Conservation (phyloP, 345 rosid species). For the Murraya koenigii region DNA sequence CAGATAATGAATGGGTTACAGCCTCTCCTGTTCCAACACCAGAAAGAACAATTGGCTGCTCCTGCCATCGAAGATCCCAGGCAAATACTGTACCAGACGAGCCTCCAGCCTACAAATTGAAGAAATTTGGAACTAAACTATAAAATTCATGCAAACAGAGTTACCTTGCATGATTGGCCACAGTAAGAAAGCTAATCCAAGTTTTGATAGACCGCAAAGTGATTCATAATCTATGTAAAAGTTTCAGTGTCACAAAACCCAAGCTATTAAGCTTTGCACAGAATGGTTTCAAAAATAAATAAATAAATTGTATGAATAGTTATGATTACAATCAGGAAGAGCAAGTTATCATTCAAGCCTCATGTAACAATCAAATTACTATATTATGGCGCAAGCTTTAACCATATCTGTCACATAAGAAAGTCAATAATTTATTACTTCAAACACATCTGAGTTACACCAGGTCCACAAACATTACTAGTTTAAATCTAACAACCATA, state of each 20-base stretch:
- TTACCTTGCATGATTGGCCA: not conserved
- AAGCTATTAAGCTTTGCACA: conserved; percentile 2
- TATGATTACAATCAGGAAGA: too few species aligned
- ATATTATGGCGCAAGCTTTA: not conserved
- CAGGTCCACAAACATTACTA: not conserved
- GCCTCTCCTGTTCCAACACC: conserved; percentile 45
- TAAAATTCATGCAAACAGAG: conserved; percentile 7
- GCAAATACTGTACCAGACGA: conserved; percentile 80
- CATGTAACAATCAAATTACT: not conserved
- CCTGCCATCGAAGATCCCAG: conserved; percentile 81
- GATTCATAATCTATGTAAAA: not conserved
- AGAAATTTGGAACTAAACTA: not conserved
- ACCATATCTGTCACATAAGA: not conserved
- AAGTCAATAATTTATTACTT: not conserved
- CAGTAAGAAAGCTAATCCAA: not conserved
- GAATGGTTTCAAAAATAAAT: not conserved
- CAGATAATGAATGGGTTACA: conserved; percentile 45
- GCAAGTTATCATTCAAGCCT: not conserved
- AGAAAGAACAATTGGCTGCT: conserved; percentile 66
- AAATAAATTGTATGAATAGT: too few species aligned
- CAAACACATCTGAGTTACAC: not conserved
- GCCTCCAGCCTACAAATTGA: conserved; percentile 71
- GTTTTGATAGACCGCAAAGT: not conserved
- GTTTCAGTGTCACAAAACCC: not conserved
- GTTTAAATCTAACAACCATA: not conserved